Conservation (phyloP, 352 stramenopile species). For the Pythium myriotylum region DNA sequence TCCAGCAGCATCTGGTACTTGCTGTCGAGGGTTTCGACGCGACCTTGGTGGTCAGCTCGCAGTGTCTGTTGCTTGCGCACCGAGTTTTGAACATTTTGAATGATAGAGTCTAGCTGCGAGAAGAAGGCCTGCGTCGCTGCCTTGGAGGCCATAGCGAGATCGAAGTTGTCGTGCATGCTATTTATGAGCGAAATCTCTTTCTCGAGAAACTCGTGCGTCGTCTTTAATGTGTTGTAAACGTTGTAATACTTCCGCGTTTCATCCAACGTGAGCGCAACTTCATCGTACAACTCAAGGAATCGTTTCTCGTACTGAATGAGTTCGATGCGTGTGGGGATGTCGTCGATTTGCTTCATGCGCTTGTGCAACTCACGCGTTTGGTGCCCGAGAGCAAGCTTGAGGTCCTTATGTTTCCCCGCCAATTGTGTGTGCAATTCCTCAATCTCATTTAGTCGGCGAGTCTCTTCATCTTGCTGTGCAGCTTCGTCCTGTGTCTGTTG, state of each 20-base stretch:
- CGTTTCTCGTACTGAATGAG: constrained; percentile 91
- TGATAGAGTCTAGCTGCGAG: constrained; percentile 70
- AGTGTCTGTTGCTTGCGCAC: constrained; percentile 57
- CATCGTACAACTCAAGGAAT: constrained; percentile 88
- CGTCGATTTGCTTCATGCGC: constrained; percentile 77
- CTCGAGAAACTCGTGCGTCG: constrained; percentile 75
- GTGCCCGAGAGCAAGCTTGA: constrained; percentile 60
- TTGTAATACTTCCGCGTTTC: constrained; percentile 90
- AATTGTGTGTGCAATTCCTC: constrained; percentile 75
- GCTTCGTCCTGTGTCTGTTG: constrained; percentile 35
- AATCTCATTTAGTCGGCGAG: constrained; percentile 48
- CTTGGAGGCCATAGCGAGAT: constrained; percentile 72
- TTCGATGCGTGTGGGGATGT: constrained; percentile 83
- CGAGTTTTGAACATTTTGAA: constrained; percentile 55
- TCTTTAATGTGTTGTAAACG: constrained; percentile 89
- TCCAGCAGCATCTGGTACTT: constrained; percentile 81
- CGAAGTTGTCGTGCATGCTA: constrained; percentile 85
- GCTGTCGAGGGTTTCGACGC: constrained; percentile 67
- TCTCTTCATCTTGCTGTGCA: constrained; percentile 48
- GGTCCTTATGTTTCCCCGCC: constrained; percentile 61
- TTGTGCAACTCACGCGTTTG: constrained; percentile 61
- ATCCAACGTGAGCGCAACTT: constrained; percentile 87
- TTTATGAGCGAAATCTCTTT: constrained; percentile 89
- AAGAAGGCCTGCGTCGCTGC: constrained; percentile 74
- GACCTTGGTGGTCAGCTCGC: constrained; percentile 42